These are phyloP conservation scores for Tubosaeta sp. DNA, from an alignment of 768 basidiomycete genomes.

Conservation along the genomic window DNA sequence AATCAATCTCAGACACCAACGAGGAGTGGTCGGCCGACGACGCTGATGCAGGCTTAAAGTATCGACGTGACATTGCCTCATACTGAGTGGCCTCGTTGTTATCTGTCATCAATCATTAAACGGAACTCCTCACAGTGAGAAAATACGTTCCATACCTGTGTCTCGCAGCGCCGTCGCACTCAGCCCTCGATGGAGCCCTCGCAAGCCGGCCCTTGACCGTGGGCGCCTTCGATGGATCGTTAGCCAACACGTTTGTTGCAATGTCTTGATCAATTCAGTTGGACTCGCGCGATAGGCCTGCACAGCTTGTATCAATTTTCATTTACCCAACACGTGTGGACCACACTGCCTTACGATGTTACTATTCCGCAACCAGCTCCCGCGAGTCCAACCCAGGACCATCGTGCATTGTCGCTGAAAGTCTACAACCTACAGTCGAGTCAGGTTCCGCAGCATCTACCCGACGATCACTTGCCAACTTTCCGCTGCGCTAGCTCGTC, in stretches of 20 bases:
- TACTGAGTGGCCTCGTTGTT: slow-evolving; percentile 39
- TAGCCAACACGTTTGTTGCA: slow-evolving; percentile 55
- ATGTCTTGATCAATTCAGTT: slow-evolving; percentile 85
- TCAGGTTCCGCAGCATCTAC: too few relatives aligned
- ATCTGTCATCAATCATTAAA: slow-evolving; percentile 1
- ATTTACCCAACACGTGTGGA: neutral
- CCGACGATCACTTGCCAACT: too few relatives aligned
- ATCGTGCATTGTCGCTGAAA: too few relatives aligned
- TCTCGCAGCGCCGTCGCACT: slow-evolving; percentile 73
- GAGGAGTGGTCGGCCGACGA: slow-evolving; percentile 29
- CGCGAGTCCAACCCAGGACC: slow-evolving; percentile 69
- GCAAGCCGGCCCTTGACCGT: slow-evolving; percentile 55
- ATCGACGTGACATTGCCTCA: slow-evolving; percentile 59
- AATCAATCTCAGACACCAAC: slow-evolving; percentile 40
- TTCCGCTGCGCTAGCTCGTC: too few relatives aligned
- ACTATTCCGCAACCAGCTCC: slow-evolving; percentile 78
- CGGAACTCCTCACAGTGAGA: slow-evolving; percentile 47
- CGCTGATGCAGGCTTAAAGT: slow-evolving; percentile 32
- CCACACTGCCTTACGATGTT: slow-evolving; percentile 54
- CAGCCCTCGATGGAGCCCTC: slow-evolving; percentile 75
- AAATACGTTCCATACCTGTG: slow-evolving; percentile 87
- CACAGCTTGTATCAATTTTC: neutral
- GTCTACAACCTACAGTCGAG: too few relatives aligned
- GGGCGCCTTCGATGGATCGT: slow-evolving; percentile 35
- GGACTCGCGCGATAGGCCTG: slow-evolving; percentile 77